phyloP scores from a whole-genome alignment of 495 filamentous ascomycete genomes.

The Aspergillus leporis region DNA sequence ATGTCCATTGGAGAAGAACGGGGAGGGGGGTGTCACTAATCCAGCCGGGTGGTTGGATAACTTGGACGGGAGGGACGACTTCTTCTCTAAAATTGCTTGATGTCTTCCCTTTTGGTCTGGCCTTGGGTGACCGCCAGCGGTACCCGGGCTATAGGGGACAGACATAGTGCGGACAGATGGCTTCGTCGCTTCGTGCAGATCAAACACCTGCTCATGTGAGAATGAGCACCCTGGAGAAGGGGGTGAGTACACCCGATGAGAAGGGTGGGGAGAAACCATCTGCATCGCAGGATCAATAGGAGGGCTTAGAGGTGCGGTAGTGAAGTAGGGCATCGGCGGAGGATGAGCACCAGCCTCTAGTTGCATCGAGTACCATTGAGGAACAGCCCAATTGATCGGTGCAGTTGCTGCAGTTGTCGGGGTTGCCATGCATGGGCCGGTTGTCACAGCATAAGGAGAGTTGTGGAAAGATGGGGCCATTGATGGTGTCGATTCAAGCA shows the following conservation, averaged over 20 bases:
- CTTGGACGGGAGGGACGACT: slow-evolving; percentile 17
- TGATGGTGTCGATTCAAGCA: slow-evolving; percentile 20
- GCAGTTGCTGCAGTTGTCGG: slow-evolving; percentile 22
- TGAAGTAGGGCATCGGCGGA: slow-evolving; percentile 26
- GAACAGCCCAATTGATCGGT: slow-evolving; percentile 28
- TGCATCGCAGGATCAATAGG: slow-evolving; percentile 29
- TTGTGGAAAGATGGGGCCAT: slow-evolving; percentile 19
- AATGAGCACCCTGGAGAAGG: slow-evolving; percentile 23
- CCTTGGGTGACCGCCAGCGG: slow-evolving; percentile 21
- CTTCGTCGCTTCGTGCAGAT: slow-evolving; percentile 28
- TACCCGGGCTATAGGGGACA: slow-evolving; percentile 31
- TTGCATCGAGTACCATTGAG: slow-evolving; percentile 38
- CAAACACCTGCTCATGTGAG: slow-evolving; percentile 22
- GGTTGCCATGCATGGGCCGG: slow-evolving; percentile 19
- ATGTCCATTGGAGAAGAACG: slow-evolving; percentile 26
- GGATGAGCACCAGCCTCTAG: slow-evolving; percentile 33
- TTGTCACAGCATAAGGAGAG: slow-evolving; percentile 16
- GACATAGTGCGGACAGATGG: slow-evolving; percentile 38
- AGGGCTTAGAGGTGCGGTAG: slow-evolving; percentile 28
- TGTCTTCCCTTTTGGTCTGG: slow-evolving; percentile 25
- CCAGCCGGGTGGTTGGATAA: slow-evolving; percentile 17
- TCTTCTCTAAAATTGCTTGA: slow-evolving; percentile 25
- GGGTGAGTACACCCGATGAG: slow-evolving; percentile 21
- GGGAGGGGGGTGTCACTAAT: slow-evolving; percentile 26
- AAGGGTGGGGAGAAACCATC: slow-evolving; percentile 21